A percentile compares a stretch with the other conserved stretches of the same genome.
Evolutionary conservation across 1,284 basidiomycete genomes (phyloP).

Genomic region (Boletus sp.): DNA sequence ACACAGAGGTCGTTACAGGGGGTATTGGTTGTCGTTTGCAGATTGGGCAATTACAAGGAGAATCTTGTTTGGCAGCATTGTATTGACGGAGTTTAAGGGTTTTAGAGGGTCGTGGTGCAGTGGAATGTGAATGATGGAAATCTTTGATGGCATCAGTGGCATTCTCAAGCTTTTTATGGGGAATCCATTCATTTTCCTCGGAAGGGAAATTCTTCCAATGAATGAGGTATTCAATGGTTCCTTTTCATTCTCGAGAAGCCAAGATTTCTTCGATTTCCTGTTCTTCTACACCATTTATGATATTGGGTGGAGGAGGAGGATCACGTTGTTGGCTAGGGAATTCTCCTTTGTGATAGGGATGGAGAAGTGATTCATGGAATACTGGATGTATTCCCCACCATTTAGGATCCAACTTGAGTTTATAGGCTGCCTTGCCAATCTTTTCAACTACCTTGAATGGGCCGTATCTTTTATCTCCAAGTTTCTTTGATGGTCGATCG

Average conservation of each 20-base stretch:
- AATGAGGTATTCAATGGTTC: background rate
- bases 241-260: background rate
- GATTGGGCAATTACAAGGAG: background rate
- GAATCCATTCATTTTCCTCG: conserved; percentile 12
- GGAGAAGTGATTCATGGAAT: too few relatives aligned
- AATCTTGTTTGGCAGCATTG: too few relatives aligned
- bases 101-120: background rate
- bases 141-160: background rate
- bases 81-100: conserved; percentile 1
- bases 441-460: background rate
- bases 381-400: too few relatives aligned
- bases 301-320: too few relatives aligned
- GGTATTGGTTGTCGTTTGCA: too few relatives aligned
- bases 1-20: too few relatives aligned
- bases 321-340: too few relatives aligned
- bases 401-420: too few relatives aligned
- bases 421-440: too few relatives aligned
- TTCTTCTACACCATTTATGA: too few relatives aligned
- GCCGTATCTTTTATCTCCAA: background rate
- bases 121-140: conserved; percentile 5
- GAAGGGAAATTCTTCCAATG: background rate
- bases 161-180: background rate
- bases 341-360: too few relatives aligned
- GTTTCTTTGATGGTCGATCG: background rate
- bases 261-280: background rate